These are phyloP conservation scores for Talaromyces rugulosus DNA, from an alignment of 2,329 filamentous ascomycete species.

Conservation along the genomic window DNA sequence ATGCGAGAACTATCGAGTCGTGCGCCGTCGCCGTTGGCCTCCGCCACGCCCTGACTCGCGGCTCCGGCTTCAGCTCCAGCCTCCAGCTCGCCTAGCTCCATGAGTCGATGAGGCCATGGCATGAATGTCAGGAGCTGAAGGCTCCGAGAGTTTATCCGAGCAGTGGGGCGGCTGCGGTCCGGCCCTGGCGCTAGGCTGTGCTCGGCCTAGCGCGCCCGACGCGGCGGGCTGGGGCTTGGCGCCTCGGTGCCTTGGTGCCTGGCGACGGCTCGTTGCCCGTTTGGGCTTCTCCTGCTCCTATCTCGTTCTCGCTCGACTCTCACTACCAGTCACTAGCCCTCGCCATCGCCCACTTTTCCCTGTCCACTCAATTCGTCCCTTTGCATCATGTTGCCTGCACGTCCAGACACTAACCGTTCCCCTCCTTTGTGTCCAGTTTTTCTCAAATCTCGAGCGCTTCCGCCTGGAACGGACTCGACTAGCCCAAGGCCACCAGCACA, in stretches of 20 bases:
- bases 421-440: slow-evolving; percentile 24
- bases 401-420: not conserved
- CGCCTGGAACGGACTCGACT: slow-evolving; percentile 29
- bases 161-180: not conserved
- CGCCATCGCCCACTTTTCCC: not conserved
- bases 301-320: not conserved
- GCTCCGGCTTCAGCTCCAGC: too few species aligned
- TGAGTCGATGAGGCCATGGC: too few species aligned
- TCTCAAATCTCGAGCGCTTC: slow-evolving; percentile 38
- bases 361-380: not conserved
- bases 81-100: too few species aligned
- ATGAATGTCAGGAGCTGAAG: too few species aligned
- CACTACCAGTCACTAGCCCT: not conserved
- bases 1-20: not conserved
- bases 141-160: not conserved
- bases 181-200: not conserved
- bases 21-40: too few species aligned
- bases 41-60: not conserved
- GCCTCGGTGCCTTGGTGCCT: not conserved
- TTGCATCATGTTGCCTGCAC: not conserved
- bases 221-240: not conserved
- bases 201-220: not conserved
- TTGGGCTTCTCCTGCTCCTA: not conserved
- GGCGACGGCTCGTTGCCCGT: not conserved
- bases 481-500: slow-evolving; percentile 27